Base-by-base conservation (phyloP, 192 early-diverging fungal genomes). In the Backusella tuberculispora region DNA sequence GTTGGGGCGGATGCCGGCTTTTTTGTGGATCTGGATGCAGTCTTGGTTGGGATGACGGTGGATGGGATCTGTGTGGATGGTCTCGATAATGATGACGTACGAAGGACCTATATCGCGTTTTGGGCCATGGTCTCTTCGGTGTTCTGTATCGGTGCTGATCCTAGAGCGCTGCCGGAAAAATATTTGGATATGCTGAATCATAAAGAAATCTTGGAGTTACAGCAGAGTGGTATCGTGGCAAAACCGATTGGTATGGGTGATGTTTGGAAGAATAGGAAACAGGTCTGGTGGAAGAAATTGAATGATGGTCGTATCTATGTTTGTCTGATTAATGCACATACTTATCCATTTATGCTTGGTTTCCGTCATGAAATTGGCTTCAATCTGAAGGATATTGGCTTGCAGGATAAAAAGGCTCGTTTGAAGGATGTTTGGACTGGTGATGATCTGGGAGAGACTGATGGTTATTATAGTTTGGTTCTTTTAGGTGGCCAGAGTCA, bases 111-210 rank as follows among this genome's bases (percentile, higher is more conserved):
- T 45, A 79, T 79, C 43, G 67, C 73, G 4, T 79, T 79, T 34
- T 79, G 78, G 78, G 69, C 73, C 17, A 67, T 79, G 10, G 44
- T 71, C 14, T 71, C 68, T 21, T 79, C 78, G 3, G 73, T 79
- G 4, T 79, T 79, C 45, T 79, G 78, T 44, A 65, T 79, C 17
- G 78, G 78, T 8, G 67, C 78, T 10, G 78, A 79, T 63, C 78
- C 78, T 17, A 60, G 78, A 10, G 47, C 19, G 10, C 66, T 79
- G 13, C 78, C 78, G 10, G 78, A 79, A 19, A 71, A 50, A 1
- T 79, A 79, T n/a, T 19, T 79, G 1, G 37, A 48, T 0, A 69
- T 74, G 78, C 67, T 74, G 26, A 74, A 74, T 15, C 78, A 79
- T 50, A 73, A 73, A 6, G 67, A 74, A 29, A 79, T 79, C 12